Percentiles rank a stretch among this genome's conserved stretches.
phyloP scores from a whole-genome alignment of 176 grass and related monocot species.

The Bolboschoenus planiculmis region DNA sequence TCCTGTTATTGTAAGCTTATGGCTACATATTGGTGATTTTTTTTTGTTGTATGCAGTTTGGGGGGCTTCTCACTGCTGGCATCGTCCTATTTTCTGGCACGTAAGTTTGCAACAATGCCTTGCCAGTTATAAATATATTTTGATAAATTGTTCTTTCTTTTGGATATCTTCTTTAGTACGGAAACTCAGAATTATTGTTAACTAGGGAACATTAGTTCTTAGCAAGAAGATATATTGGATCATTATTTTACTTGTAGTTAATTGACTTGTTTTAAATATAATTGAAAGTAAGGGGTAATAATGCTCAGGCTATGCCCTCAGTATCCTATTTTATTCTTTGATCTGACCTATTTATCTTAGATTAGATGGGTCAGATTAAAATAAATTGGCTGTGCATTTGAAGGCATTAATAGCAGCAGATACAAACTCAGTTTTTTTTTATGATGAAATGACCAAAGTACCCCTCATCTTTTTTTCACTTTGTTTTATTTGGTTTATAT shows the following conservation, averaged over 20 bases:
- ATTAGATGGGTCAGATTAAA: background rate
- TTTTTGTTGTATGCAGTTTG: conserved; percentile 51
- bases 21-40: background rate
- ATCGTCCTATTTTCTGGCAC: conserved; percentile 91
- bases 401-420: background rate
- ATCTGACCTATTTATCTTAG: background rate
- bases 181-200: background rate
- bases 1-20: background rate
- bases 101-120: conserved; percentile 33
- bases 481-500: background rate
- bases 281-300: background rate
- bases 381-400: background rate
- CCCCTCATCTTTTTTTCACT: background rate
- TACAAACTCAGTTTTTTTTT: background rate
- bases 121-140: background rate
- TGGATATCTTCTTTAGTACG: background rate
- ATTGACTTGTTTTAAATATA: background rate
- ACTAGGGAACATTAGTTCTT: background rate
- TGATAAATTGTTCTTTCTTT: background rate
- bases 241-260: background rate
- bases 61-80: conserved; percentile 70
- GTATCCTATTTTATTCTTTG: background rate
- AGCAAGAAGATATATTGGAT: background rate
- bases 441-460: background rate
- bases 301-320: background rate